A percentile compares a stretch with the other conserved stretches of the same genome.
Conservation (phyloP, 1,139 yeast genomes). For the Scheffersomyces insectosa region DNA sequence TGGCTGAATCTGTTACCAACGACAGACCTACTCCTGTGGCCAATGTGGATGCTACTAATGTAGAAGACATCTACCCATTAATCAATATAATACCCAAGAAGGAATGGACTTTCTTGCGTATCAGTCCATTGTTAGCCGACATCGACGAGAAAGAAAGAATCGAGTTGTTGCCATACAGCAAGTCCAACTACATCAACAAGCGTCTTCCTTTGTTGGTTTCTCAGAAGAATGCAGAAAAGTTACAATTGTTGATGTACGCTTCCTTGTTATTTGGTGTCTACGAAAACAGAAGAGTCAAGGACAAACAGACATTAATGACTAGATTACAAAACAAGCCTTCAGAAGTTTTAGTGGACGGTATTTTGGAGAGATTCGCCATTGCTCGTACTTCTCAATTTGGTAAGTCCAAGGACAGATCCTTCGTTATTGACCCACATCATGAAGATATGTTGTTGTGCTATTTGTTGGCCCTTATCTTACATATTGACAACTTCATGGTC, state of each 20-base stretch:
- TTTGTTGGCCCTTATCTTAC: slow-evolving; percentile 70
- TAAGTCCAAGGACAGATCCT: slow-evolving; percentile 70
- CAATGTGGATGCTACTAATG: slow-evolving; percentile 72
- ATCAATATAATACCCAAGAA: slow-evolving; percentile 65
- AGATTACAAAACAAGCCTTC: slow-evolving; percentile 65
- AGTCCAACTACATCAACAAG: slow-evolving; percentile 54
- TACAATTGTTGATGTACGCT: slow-evolving; percentile 75
- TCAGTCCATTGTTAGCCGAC: slow-evolving; percentile 54
- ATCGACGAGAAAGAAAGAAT: slow-evolving; percentile 47
- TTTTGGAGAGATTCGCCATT: slow-evolving; percentile 69
- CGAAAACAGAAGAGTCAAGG: slow-evolving; percentile 64
- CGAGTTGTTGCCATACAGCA: slow-evolving; percentile 61
- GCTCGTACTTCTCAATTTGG: slow-evolving; percentile 67
- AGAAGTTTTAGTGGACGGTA: slow-evolving; percentile 70
- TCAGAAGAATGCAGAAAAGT: slow-evolving; percentile 52
- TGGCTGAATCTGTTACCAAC: slow-evolving; percentile 51
- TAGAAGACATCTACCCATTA: slow-evolving; percentile 80
- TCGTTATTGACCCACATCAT: slow-evolving; percentile 77
- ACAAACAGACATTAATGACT: slow-evolving; percentile 61
- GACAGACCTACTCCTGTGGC: slow-evolving; percentile 86
- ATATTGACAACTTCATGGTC: slow-evolving; percentile 71
- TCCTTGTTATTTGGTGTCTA: slow-evolving; percentile 80
- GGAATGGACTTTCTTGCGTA: slow-evolving; percentile 67
- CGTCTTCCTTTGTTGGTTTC: slow-evolving; percentile 45
- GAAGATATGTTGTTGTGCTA: slow-evolving; percentile 86